Percentiles rank a stretch among this genome's conserved stretches.
These are phyloP conservation scores for Pythium folliculosum DNA, from an alignment of 352 stramenopile species.

Conservation along the genomic window DNA sequence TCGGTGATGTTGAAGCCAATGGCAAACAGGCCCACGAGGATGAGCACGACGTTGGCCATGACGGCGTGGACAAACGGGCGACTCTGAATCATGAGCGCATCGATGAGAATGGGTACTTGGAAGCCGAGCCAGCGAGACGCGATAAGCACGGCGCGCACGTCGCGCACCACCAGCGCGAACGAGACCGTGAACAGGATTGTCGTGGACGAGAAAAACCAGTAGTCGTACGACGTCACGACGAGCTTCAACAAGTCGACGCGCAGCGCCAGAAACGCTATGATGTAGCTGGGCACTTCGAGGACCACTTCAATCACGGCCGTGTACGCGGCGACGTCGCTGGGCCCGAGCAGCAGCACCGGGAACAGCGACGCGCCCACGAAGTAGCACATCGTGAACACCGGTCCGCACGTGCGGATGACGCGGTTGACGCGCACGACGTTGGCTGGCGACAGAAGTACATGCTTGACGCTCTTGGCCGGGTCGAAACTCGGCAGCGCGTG, in stretches of 20 bases:
- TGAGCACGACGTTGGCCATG: conserved; percentile 3
- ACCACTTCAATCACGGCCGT: background rate
- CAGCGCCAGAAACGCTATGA: conserved; percentile 6
- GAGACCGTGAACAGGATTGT: conserved; percentile 21
- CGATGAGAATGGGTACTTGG: conserved; percentile 28
- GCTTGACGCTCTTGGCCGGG: conserved; percentile 11
- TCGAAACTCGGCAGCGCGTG: conserved; percentile 6
- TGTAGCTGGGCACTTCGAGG: conserved; percentile 1
- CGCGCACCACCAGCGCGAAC: conserved; percentile 13
- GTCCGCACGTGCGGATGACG: background rate
- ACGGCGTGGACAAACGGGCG: conserved; percentile 4
- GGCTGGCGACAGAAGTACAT: conserved; percentile 7
- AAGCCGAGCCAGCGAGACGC: conserved; percentile 9
- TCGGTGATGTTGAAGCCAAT: background rate
- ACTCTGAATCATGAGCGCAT: conserved; percentile 24
- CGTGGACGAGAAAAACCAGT: conserved; percentile 31
- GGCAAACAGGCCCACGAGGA: background rate
- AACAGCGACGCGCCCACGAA: conserved; percentile 5
- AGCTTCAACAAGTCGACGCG: conserved; percentile 27
- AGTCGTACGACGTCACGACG: conserved; percentile 27
- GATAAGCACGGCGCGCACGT: conserved; percentile 10
- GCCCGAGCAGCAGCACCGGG: conserved; percentile 5
- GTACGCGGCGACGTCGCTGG: background rate
- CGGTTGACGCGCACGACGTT: background rate
- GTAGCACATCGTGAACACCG: background rate